Conservation (phyloP, 2,329 filamentous ascomycete genomes). For the Talaromyces amestolkiae region DNA sequence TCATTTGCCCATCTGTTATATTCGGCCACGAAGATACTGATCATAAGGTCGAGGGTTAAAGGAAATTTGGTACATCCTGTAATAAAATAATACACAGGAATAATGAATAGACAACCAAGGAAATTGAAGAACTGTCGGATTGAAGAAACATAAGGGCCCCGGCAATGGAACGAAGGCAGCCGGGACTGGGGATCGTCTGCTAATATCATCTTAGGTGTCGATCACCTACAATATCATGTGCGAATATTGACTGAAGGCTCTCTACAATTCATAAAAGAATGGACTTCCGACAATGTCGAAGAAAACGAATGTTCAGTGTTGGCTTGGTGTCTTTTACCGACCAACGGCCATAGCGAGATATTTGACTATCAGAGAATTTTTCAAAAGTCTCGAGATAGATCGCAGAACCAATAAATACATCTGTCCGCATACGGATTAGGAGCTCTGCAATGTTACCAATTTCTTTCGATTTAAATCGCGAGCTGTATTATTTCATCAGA, state of each 20-base stretch:
- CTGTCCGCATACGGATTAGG: not conserved
- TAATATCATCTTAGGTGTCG: conserved; percentile 6
- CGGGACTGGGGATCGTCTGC: conserved; percentile 7
- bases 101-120: conserved; percentile 27
- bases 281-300: conserved; percentile 3
- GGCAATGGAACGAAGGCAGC: conserved; percentile 20
- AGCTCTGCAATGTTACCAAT: not conserved
- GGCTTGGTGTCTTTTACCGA: not conserved
- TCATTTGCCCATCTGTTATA: conserved; percentile 30
- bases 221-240: not conserved
- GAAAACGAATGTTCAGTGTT: not conserved
- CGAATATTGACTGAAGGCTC: not conserved
- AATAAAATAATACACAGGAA: conserved; percentile 26
- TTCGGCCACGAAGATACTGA: conserved; percentile 30
- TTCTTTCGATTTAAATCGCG: not conserved
- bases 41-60: conserved; percentile 28
- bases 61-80: conserved; percentile 27
- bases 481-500: not conserved
- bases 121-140: conserved; percentile 28
- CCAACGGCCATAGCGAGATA: not conserved
- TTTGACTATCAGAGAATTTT: not conserved
- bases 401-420: not conserved
- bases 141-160: conserved; percentile 25
- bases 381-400: not conserved
- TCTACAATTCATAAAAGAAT: not conserved